Conservation (phyloP, 176 grass and related monocot genomes). For the Raddia guianensis region DNA sequence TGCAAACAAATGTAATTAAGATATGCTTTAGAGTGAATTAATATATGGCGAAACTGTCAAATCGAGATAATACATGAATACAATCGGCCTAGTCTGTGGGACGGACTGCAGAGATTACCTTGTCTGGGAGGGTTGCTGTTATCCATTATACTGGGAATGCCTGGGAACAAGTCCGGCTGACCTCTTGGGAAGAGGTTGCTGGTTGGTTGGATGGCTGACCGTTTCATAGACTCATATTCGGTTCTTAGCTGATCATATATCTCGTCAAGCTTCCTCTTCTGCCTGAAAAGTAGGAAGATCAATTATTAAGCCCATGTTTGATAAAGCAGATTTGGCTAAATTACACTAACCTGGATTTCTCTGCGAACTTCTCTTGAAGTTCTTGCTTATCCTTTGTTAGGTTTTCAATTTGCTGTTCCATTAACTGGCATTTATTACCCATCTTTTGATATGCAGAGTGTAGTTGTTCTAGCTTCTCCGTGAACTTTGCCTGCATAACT, state of each 20-base stretch:
- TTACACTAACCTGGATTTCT: constrained; percentile 81
- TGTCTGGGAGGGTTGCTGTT: constrained; percentile 44
- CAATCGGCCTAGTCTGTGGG: background rate
- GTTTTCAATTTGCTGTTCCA: constrained; percentile 78
- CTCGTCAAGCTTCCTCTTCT: constrained; percentile 92
- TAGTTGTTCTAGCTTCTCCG: constrained; percentile 81
- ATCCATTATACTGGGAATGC: constrained; percentile 58
- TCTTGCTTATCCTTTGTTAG: constrained; percentile 90
- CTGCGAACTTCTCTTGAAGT: constrained; percentile 85
- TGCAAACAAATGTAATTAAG: background rate
- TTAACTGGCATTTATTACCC: constrained; percentile 80
- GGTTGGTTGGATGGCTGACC: constrained; percentile 68
- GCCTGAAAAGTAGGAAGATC: constrained; percentile 45
- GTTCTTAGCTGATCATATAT: constrained; percentile 86
- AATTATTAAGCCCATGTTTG: background rate
- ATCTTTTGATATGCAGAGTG: constrained; percentile 89
- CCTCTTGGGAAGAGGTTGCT: constrained; percentile 69
- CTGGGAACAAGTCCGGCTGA: constrained; percentile 68
- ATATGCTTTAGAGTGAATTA: constrained; percentile 15
- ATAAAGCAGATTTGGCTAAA: constrained; percentile 7
- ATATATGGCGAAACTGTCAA: constrained; percentile 8
- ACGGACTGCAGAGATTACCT: constrained; percentile 46
- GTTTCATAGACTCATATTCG: constrained; percentile 75
- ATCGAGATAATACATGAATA: background rate
- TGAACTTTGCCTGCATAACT: constrained; percentile 81